A percentile compares a stretch with the other conserved stretches of the same genome.
Evolutionary conservation across 176 grass and related monocot genomes (phyloP).

Genomic region (Carex scoparia): DNA sequence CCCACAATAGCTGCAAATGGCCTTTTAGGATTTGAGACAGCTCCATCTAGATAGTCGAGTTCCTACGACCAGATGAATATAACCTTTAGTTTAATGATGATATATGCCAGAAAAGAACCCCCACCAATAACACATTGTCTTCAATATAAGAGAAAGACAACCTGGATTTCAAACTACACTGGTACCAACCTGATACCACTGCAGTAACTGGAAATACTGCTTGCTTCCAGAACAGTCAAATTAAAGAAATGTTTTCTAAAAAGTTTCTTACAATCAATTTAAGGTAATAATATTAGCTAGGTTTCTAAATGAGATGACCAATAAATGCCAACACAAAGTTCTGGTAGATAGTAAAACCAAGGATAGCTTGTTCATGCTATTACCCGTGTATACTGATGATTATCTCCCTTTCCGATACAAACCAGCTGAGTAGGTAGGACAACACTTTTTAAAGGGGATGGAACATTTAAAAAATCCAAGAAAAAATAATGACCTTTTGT

Average conservation of each 20-base stretch:
- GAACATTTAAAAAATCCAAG: slow-evolving; percentile 8
- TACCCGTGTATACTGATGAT: neutral
- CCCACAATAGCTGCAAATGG: slow-evolving; percentile 51
- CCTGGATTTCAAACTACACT: neutral
- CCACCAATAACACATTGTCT: neutral
- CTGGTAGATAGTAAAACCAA: neutral
- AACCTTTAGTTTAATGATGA: neutral
- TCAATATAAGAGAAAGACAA: neutral
- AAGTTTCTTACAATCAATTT: neutral
- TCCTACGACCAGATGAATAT: slow-evolving; percentile 23
- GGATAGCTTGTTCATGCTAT: neutral
- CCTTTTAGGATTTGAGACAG: slow-evolving; percentile 33
- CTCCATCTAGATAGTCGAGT: slow-evolving; percentile 44
- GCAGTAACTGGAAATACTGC: neutral
- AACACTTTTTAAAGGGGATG: neutral
- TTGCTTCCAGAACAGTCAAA: neutral
- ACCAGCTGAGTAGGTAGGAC: neutral
- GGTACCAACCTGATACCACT: neutral
- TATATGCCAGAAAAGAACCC: neutral
- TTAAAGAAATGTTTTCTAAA: neutral
- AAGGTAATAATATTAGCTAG: neutral
- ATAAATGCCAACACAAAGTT: neutral
- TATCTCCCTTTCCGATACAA: neutral
- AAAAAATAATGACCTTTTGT: slow-evolving; percentile 31
- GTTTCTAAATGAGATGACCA: neutral